A percentile compares a stretch with the other conserved stretches of the same genome.
phyloP scores from a whole-genome alignment of 345 rosid species.

The Acer negundo region DNA sequence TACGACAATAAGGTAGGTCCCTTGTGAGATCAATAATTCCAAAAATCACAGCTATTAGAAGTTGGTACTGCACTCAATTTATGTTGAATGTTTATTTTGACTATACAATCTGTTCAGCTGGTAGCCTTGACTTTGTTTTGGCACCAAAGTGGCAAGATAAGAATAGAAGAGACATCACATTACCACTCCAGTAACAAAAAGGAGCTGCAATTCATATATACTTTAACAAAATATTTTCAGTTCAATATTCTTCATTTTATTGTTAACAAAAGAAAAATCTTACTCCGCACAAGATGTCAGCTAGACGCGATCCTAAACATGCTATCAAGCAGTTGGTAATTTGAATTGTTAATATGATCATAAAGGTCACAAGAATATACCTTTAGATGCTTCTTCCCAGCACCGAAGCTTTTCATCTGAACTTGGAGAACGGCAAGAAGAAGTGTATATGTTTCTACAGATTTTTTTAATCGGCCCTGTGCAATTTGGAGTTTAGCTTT shows the following conservation, averaged over 20 bases:
- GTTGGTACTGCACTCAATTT: neutral
- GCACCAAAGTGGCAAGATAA: neutral
- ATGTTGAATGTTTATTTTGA: neutral
- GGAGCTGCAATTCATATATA: neutral
- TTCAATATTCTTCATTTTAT: neutral
- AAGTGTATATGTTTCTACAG: conserved; percentile 55
- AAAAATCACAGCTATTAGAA: neutral
- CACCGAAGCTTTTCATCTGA: conserved; percentile 44
- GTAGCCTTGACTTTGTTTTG: neutral
- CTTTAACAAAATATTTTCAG: neutral
- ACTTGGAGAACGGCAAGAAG: conserved; percentile 73
- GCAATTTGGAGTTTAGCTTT: conserved; percentile 75
- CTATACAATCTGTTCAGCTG: neutral
- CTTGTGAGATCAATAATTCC: neutral
- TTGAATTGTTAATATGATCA: conserved; percentile 4
- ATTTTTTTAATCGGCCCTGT: conserved; percentile 50
- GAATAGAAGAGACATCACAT: neutral
- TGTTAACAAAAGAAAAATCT: neutral
- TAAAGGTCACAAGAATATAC: conserved; percentile 20
- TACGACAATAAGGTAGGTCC: neutral
- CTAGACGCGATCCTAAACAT: neutral
- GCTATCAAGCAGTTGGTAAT: neutral
- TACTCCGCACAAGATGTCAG: neutral
- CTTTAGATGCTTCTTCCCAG: conserved; percentile 46
- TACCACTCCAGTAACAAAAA: neutral